Conservation (phyloP, 2,329 filamentous ascomycete genomes). For the Fusarium paranaense region DNA sequence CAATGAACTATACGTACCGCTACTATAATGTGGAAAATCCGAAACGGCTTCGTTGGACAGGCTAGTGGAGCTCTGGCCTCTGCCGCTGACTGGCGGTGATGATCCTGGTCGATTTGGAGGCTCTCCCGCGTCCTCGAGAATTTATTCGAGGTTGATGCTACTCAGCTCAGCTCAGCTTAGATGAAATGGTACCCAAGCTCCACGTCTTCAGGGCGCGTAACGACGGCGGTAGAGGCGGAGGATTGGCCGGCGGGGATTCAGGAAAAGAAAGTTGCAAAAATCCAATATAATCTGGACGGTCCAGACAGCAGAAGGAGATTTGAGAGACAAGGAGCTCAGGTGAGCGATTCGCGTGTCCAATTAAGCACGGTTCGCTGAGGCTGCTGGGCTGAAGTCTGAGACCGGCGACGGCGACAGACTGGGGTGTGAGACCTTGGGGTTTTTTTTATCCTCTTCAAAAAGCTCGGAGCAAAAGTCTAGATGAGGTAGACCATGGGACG, state of each 20-base stretch:
- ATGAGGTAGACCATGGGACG: constrained; percentile 4
- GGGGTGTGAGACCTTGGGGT: background rate
- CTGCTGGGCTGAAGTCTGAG: constrained; percentile 44
- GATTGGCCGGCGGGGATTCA: background rate
- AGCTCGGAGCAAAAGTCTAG: constrained; percentile 1
- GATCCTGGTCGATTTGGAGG: constrained; percentile 21
- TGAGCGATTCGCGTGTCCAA: constrained; percentile 21
- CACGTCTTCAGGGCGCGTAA: constrained; percentile 13
- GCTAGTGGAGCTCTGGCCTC: constrained; percentile 33
- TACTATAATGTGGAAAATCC: constrained; percentile 36
- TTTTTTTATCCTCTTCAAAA: background rate
- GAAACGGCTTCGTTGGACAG: constrained; percentile 29
- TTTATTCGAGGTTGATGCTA: constrained; percentile 1
- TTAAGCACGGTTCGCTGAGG: constrained; percentile 34
- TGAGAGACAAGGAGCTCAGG: constrained; percentile 12
- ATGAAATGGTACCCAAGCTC: constrained; percentile 8
- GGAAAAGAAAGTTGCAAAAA: background rate
- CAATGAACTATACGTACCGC: constrained; percentile 31
- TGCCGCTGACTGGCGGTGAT: constrained; percentile 19
- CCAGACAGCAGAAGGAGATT: background rate
- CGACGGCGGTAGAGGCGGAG: constrained; percentile 16
- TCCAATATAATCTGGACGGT: background rate
- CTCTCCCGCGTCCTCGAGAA: constrained; percentile 15
- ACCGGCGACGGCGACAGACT: constrained; percentile 36
- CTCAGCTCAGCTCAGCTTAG: background rate